Percentiles rank a stretch among this genome's conserved stretches.
These are phyloP conservation scores for Diatrype stigma DNA, from an alignment of 2,329 filamentous ascomycete genomes.

Conservation along the genomic window DNA sequence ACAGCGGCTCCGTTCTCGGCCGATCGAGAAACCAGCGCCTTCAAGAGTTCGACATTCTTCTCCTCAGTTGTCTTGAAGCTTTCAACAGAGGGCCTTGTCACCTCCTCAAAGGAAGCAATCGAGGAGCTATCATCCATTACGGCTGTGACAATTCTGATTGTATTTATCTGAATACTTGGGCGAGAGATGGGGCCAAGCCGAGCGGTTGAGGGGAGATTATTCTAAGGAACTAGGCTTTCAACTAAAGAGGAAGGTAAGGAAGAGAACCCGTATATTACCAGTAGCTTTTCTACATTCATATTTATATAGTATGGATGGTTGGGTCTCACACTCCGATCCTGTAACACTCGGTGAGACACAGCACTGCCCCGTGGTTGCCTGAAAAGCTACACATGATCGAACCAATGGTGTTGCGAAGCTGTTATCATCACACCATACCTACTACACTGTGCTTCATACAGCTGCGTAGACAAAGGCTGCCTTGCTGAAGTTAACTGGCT, in stretches of 20 bases:
- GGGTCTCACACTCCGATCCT: neutral
- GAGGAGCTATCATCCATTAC: slow-evolving; percentile 26
- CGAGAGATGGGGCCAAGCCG: neutral
- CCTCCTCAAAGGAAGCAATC: slow-evolving; percentile 30
- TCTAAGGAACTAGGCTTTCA: too few species aligned
- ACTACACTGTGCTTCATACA: neutral
- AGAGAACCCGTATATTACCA: neutral
- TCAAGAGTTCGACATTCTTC: slow-evolving; percentile 10
- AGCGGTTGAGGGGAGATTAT: neutral
- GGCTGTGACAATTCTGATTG: neutral
- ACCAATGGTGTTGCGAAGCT: neutral
- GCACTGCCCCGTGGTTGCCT: slow-evolving; percentile 8
- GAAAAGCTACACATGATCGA: neutral
- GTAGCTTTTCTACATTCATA: slow-evolving; percentile 1
- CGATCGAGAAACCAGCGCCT: slow-evolving; percentile 11
- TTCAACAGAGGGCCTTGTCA: slow-evolving; percentile 5
- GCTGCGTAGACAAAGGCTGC: neutral
- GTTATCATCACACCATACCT: neutral
- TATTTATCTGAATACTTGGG: neutral
- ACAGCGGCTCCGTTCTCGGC: slow-evolving; percentile 3
- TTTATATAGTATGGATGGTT: slow-evolving; percentile 1
- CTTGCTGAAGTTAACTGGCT: neutral
- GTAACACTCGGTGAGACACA: neutral
- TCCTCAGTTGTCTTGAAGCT: slow-evolving; percentile 4
- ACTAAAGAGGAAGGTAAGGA: neutral